Percentiles rank a stretch among this genome's conserved stretches.
Evolutionary conservation across 2,329 filamentous ascomycete species (phyloP).

Genomic region (Cordyceps fumosorosea): DNA sequence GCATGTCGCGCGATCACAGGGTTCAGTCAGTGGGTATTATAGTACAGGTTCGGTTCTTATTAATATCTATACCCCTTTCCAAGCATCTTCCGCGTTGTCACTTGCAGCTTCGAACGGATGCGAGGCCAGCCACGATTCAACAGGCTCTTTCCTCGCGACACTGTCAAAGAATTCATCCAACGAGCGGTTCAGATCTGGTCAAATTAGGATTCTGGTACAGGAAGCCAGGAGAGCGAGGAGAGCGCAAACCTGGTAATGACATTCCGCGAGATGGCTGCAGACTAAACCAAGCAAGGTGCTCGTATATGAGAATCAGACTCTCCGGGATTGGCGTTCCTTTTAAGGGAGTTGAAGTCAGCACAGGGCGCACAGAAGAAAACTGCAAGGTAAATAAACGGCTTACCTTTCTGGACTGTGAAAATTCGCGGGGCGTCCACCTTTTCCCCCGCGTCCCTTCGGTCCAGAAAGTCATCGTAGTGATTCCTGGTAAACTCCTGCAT

Average conservation of each 20-base stretch:
- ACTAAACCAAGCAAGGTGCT: slow-evolving; percentile 7
- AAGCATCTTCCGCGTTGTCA: background rate
- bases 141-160: background rate
- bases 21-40: background rate
- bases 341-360: too few relatives aligned
- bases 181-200: slow-evolving; percentile 6
- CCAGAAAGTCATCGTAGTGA: slow-evolving; percentile 9
- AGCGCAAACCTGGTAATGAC: slow-evolving; percentile 2
- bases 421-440: slow-evolving; percentile 1
- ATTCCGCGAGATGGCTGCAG: slow-evolving; percentile 14
- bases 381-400: background rate
- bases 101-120: slow-evolving; percentile 8
- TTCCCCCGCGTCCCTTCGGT: background rate
- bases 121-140: slow-evolving; percentile 3
- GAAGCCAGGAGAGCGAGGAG: background rate
- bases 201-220: background rate
- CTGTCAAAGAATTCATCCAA: slow-evolving; percentile 10
- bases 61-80: background rate
- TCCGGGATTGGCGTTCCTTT: slow-evolving; percentile 6
- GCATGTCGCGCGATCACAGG: too few relatives aligned
- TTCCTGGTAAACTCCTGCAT: slow-evolving; percentile 12
- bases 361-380: too few relatives aligned
- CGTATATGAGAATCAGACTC: slow-evolving; percentile 14
- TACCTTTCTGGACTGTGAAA: background rate
- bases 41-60: background rate